Evolutionary conservation across 345 rosid species (phyloP), one percentile per base, ranked within the genome.

Genomic region (Salix brachista): DNA sequence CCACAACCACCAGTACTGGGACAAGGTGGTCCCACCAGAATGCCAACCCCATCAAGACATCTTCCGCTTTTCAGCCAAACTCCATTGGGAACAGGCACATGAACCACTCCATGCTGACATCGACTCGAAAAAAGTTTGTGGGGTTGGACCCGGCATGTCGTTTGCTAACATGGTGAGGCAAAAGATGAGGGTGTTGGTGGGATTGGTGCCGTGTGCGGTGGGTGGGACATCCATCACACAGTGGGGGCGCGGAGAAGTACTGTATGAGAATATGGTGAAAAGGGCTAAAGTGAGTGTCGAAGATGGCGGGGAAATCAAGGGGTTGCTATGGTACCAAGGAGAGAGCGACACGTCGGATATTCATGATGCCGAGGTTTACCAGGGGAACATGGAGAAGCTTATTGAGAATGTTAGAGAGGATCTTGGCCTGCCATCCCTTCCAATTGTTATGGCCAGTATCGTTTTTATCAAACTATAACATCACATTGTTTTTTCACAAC

Each of bases 261-360:
- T 90, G 86, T 93, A 95, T 52, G 90, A 89, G 74, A 86, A 36
- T 30, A 93, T 91, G 99, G 88, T 93, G 79, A 85, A 32, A 82
- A 88, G 97, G 42, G 83, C 89, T 39, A 86, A 78, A 23, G 93
- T 80, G 88, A 91, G 96, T 28, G 78, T 80, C 70, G 87, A 75
- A 74, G 72, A 66, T 13, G 91, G 93, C 1, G 96, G 92, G 28
- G 92, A 85, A 84, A 87, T 93, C 46, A 90, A 84, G 86, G 89
- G 89, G 9, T 52, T 90, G 95, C 75, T 95, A 69, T 93, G 98
- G 99, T 95, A 83, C 77, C 98, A 93, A 83, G 99, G 99, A 54
- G 97, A 95, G 83, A 91, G 99, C 80, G 99, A 91, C 84, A 77
- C 94, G 75, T 75, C 64, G 69, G 52, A 66, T 64, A 70, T 79